These are phyloP conservation scores for Pseudogymnoascus destructans DNA, from an alignment of 2,329 filamentous ascomycete species.

Conservation along the genomic window DNA sequence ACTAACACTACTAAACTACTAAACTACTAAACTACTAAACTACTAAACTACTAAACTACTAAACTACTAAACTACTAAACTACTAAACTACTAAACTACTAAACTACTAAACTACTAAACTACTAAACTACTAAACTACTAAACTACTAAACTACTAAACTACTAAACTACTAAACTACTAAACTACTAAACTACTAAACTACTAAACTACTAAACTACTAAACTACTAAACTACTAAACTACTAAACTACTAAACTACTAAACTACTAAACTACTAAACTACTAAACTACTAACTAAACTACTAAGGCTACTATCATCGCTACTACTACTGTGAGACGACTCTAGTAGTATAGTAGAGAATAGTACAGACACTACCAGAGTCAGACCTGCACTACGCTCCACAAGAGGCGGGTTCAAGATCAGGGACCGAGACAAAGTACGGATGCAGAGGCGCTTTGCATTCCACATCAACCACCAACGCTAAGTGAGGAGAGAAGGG, in stretches of 20 bases:
- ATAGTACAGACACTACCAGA: not conserved
- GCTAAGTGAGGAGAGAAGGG: not conserved
- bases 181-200: too few species aligned
- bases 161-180: too few species aligned
- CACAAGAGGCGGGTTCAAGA: not conserved
- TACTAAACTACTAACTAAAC: not conserved
- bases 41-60: too few species aligned
- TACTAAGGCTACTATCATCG: not conserved
- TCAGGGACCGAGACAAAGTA: not conserved
- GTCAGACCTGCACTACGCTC: not conserved
- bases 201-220: too few species aligned
- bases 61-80: too few species aligned
- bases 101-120: too few species aligned
- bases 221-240: too few species aligned
- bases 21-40: too few species aligned
- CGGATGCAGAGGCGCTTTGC: not conserved
- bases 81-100: too few species aligned
- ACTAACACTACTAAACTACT: not conserved
- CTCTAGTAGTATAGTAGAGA: not conserved
- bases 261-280: not conserved
- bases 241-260: too few species aligned
- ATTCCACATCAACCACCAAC: not conserved
- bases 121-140: too few species aligned
- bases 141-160: too few species aligned
- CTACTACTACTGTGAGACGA: not conserved